Evolutionary conservation across 441 rosid species (phyloP), one percentile per base, ranked within the genome.

Genomic region (Breynia disticha): DNA sequence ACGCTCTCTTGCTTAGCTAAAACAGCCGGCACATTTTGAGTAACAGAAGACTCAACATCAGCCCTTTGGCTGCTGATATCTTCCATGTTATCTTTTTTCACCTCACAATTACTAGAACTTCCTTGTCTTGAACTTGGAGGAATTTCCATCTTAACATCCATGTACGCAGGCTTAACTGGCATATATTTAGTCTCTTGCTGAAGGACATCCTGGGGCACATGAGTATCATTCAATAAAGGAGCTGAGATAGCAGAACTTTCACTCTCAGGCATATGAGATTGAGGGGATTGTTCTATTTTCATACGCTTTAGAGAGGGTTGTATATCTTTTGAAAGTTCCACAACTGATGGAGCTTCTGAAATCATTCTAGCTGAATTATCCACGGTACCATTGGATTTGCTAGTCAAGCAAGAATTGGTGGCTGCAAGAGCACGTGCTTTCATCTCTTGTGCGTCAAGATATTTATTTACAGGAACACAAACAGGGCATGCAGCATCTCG

Each of bases 281-380:
- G 85, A 28, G 84, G 68, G 42, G 82, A 73, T 57, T 70, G 88
- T 65, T 95, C 99, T 63, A 76, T 71, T 76, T 84, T 95, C 82
- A 90, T 75, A 55, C 98, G 97, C 71, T 95, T 95, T 12, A 80
- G 43, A 52, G 98, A 76, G 56, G 96, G 98, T 42, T 81, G 86
- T 63, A 75, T 66, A 61, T 77, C 84, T 74, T 78, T 87, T 46
- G 88, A 76, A 51, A 67, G 51, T 45, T 76, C 79, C 64, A 52
- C 60, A 59, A 69, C 66, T 32, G 79, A 56, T 56, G 80, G 67
- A 70, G 72, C 62, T 69, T 70, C 76, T 28, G 83, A 55, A 49
- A 64, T 56, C 51, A 74, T 52, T 64, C 71, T 76, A 32, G 66
- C 67, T 20, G 90, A 69, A 60, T 61, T 55, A 48, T 81, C 84